Evolutionary conservation across 2,329 filamentous ascomycete genomes (phyloP), one percentile per base, ranked within the genome.

Genomic region (Aphanoascus verrucosus): DNA sequence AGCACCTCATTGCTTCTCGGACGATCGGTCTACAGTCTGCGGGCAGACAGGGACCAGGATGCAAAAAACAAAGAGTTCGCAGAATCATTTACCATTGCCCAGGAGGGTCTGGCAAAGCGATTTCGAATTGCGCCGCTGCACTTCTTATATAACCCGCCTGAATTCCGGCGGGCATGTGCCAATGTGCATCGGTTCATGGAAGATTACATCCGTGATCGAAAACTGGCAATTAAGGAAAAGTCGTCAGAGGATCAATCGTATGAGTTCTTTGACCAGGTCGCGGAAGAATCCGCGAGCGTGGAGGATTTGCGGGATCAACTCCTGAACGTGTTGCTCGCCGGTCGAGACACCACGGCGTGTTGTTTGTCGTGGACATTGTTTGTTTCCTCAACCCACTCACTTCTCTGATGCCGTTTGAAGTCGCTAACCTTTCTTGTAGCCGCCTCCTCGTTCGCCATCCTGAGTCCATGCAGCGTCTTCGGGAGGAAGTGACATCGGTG

Each of bases 1-100:
- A 80, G 85, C 2, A 91, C 87, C 0, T 84, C 89, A 60, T 91
- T 91, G 65, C 70, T 94, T 43, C 74, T 94, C 0, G 87, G 88
- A 5, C 72, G 78, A 52, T 82, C 84, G 56, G 82, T 88, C 23
- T 79, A 75, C 31, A 79, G 75, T 60, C 55, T 74, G 19, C 17
- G 28, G 14, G 42, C 28, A 3, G 14, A 40, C 23, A 47, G 7
- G 3, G 32, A 40, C 14, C 28, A 53, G 28, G 42, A 47, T 14
- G 17, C 11, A 1, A 3, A 46, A 28, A 52, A 52, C n/a, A 52
- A 53, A 20, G 47, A 8, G 52, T 67, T 66, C 44, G 53, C 61
- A 3, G 51, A 64, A 19, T 56, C 47, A 23, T 64, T 64, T 28
- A 59, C 59, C 17, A 38, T 58, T 9, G 62, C 61, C 0, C 59